Percentiles rank a stretch among this genome's conserved stretches.
Evolutionary conservation across 2,329 filamentous ascomycete species (phyloP).

Genomic region (Fusarium sp.): DNA sequence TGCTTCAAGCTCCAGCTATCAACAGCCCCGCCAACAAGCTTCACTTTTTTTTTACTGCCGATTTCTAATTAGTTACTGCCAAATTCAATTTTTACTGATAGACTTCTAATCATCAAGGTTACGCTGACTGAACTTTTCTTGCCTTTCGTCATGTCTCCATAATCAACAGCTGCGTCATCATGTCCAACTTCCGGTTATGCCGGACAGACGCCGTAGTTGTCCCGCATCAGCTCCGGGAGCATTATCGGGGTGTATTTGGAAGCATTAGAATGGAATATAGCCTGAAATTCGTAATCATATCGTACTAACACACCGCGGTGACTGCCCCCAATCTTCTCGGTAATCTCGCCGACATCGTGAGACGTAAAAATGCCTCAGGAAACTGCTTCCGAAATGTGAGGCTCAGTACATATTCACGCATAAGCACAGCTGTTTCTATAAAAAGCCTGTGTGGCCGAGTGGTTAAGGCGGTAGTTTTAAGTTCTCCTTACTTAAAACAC

Average conservation of each 20-base stretch:
- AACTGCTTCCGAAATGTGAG: fast-evolving
- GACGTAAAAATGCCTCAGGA: neutral
- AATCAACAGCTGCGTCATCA: slow-evolving; percentile 31
- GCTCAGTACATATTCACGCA: neutral
- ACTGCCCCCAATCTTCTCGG: slow-evolving; percentile 1
- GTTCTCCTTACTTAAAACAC: slow-evolving; percentile 5
- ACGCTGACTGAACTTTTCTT: slow-evolving; percentile 24
- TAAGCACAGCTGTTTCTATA: neutral
- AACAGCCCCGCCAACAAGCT: neutral
- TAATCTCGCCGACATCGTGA: neutral
- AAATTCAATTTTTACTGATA: slow-evolving; percentile 4
- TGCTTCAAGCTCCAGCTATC: slow-evolving; percentile 18
- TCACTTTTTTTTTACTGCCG: neutral
- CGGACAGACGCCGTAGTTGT: slow-evolving; percentile 23
- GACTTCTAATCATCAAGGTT: slow-evolving; percentile 32
- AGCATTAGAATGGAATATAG: neutral
- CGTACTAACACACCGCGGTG: neutral
- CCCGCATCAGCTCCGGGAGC: slow-evolving; percentile 22
- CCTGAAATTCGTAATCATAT: neutral
- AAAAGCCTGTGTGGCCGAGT: slow-evolving; percentile 14
- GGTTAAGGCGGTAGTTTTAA: slow-evolving; percentile 30
- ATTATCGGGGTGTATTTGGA: neutral
- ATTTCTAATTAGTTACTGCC: neutral
- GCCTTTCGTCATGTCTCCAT: slow-evolving; percentile 40
- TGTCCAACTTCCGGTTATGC: slow-evolving; percentile 19